These are phyloP conservation scores for Mycena galopus DNA, from an alignment of 768 basidiomycete species.

Conservation along the genomic window DNA sequence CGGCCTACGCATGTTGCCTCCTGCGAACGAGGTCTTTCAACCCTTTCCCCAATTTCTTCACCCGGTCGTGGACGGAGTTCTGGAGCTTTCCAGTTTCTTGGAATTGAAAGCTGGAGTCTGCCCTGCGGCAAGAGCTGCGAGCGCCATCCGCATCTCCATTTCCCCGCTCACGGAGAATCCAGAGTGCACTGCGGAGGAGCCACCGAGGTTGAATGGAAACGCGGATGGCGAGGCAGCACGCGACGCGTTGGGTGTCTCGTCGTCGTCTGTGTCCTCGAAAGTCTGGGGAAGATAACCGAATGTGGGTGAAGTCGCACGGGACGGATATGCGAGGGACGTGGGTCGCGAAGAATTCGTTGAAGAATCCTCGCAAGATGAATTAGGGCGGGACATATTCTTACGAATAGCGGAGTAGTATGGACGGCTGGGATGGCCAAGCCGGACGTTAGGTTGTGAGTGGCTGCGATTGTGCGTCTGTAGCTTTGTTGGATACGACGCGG, in stretches of 20 bases:
- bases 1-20: constrained; percentile 12
- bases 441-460: constrained; percentile 46
- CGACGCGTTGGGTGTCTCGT: constrained; percentile 41
- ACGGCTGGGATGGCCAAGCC: constrained; percentile 64
- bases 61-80: constrained; percentile 34
- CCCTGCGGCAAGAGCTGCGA: constrained; percentile 54
- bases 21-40: constrained; percentile 48
- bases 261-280: constrained; percentile 47
- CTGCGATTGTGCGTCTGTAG: constrained; percentile 36
- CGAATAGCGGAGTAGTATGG: constrained; percentile 71
- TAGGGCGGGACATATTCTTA: constrained; percentile 55
- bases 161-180: constrained; percentile 73
- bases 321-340: constrained; percentile 16
- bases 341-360: constrained; percentile 12
- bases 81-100: constrained; percentile 35
- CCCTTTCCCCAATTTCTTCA: constrained; percentile 48
- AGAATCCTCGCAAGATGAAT: constrained; percentile 44
- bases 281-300: constrained; percentile 40
- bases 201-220: constrained; percentile 46
- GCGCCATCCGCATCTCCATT: constrained; percentile 68
- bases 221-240: constrained; percentile 32
- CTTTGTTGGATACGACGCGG: constrained; percentile 30
- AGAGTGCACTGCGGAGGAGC: constrained; percentile 38
- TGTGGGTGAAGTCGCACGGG: constrained; percentile 34
- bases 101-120: constrained; percentile 33